phyloP scores from a whole-genome alignment of 805 yeast genomes.

The Saturnispora sekii region DNA sequence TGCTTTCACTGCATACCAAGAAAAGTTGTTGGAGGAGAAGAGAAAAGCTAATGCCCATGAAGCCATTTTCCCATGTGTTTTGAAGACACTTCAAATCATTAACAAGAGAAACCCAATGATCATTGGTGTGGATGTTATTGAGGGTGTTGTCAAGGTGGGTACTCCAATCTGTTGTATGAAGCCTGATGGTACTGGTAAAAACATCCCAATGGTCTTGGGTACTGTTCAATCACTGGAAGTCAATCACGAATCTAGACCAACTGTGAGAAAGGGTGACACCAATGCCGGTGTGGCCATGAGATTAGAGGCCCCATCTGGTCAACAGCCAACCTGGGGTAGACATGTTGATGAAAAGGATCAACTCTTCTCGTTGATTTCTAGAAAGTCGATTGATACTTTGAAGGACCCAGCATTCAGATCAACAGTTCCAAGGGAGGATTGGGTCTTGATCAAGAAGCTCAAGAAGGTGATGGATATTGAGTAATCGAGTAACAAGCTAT shows the following conservation, averaged over 20 bases:
- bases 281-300: slow-evolving; percentile 98
- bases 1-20: slow-evolving; percentile 86
- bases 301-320: slow-evolving; percentile 83
- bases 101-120: slow-evolving; percentile 99
- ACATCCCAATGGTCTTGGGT: slow-evolving; percentile 67
- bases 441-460: slow-evolving; percentile 84
- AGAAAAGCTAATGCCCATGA: slow-evolving; percentile 79
- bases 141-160: slow-evolving; percentile 82
- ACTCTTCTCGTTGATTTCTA: slow-evolving; percentile 79
- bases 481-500: slow-evolving; percentile 3
- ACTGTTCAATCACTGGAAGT: slow-evolving; percentile 90
- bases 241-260: slow-evolving; percentile 74
- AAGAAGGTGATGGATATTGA: slow-evolving; percentile 78
- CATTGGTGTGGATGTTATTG: slow-evolving; percentile 94
- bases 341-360: slow-evolving; percentile 92
- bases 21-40: slow-evolving; percentile 77
- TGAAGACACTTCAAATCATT: slow-evolving; percentile 90
- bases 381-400: slow-evolving; percentile 92
- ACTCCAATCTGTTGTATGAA: slow-evolving; percentile 95
- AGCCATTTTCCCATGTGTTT: slow-evolving; percentile 92
- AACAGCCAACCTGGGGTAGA: slow-evolving; percentile 98
- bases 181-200: slow-evolving; percentile 67
- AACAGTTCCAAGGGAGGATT: slow-evolving; percentile 87
- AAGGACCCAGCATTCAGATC: slow-evolving; percentile 98
- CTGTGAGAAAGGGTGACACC: slow-evolving; percentile 89